phyloP scores from a whole-genome alignment of 2,329 filamentous ascomycete species.

The Fusarium drepaniforme region DNA sequence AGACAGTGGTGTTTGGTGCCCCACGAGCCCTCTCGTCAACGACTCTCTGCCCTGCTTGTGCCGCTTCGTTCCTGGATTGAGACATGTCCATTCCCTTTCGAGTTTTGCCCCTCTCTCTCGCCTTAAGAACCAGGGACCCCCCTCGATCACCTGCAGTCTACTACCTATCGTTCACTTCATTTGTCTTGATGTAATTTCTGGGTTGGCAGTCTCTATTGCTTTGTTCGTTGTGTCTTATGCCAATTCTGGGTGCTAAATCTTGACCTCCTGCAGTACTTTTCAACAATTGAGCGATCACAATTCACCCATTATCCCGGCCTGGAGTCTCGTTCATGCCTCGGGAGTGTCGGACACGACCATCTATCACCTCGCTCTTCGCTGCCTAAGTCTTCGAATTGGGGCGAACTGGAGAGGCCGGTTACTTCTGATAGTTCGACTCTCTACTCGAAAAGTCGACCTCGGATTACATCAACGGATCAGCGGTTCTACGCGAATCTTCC shows the following conservation, averaged over 20 bases:
- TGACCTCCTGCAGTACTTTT: constrained; percentile 71
- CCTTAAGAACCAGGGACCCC: constrained; percentile 43
- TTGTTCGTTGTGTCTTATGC: constrained; percentile 1
- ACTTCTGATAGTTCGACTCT: constrained; percentile 32
- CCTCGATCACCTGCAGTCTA: constrained; percentile 23
- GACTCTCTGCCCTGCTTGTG: constrained; percentile 37
- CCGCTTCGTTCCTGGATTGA: constrained; percentile 53
- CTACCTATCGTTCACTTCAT: constrained; percentile 7
- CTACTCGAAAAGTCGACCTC: constrained; percentile 43
- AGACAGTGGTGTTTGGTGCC: constrained; percentile 36
- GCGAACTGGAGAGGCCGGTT: constrained; percentile 31
- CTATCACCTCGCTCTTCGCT: constrained; percentile 17
- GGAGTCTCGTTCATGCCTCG: constrained; percentile 26
- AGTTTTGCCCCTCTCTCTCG: constrained; percentile 39
- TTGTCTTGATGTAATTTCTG: constrained; percentile 14
- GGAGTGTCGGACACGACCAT: constrained; percentile 36
- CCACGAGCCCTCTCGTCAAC: constrained; percentile 36
- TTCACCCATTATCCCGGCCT: constrained; percentile 63
- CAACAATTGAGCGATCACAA: constrained; percentile 76
- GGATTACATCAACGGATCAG: constrained; percentile 66
- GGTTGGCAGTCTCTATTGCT: constrained; percentile 5
- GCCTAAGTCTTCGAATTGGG: constrained; percentile 28
- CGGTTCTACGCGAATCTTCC: constrained; percentile 79
- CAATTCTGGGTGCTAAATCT: constrained; percentile 34
- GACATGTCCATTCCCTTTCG: constrained; percentile 52